Evolutionary conservation across 345 rosid genomes (phyloP).

Genomic region (Draba incana): DNA sequence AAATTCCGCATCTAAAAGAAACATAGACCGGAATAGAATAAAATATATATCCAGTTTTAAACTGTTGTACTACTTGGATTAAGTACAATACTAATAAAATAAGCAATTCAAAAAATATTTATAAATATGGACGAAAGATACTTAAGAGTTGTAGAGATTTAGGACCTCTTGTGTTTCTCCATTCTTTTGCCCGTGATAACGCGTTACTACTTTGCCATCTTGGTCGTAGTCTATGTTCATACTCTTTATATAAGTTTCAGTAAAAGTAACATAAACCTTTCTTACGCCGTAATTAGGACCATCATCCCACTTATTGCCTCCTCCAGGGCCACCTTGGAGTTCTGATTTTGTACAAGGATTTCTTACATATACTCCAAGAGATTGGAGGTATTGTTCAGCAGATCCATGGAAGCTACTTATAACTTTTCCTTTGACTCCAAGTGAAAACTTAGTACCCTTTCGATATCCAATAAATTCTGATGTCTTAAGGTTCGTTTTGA

Average conservation of each 20-base stretch:
- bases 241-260: constrained; percentile 30
- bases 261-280: constrained; percentile 28
- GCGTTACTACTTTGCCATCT: constrained; percentile 14
- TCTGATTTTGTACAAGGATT: constrained; percentile 19
- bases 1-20: not conserved
- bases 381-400: not conserved
- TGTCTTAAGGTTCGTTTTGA: constrained; percentile 15
- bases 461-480: constrained; percentile 32
- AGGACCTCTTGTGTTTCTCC: constrained; percentile 39
- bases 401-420: constrained; percentile 23
- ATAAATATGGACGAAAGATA: not conserved
- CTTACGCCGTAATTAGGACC: constrained; percentile 31
- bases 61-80: not conserved
- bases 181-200: constrained; percentile 28
- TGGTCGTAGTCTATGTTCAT: constrained; percentile 32
- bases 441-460: constrained; percentile 29
- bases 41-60: not conserved
- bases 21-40: not conserved
- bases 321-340: constrained; percentile 26
- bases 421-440: constrained; percentile 3
- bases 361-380: constrained; percentile 27
- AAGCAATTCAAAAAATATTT: not conserved
- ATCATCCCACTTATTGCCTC: constrained; percentile 20
- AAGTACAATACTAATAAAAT: no score
- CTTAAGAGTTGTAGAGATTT: not conserved